A percentile compares a stretch with the other conserved stretches of the same genome.
Conservation (phyloP, 2,329 filamentous ascomycete genomes). For the Penicillium sp. region DNA sequence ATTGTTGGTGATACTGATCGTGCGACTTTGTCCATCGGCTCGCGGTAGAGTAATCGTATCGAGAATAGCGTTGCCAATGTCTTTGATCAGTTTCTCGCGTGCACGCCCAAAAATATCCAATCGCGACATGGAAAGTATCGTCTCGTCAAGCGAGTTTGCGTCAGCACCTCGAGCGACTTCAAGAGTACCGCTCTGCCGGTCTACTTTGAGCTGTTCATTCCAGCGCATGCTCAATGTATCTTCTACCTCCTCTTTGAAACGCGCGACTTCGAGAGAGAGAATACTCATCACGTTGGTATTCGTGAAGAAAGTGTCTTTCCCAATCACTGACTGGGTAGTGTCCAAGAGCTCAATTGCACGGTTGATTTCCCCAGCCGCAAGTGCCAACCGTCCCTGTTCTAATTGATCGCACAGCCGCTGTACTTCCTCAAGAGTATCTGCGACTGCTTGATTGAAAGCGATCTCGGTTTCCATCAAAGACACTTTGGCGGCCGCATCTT, state of each 20-base stretch:
- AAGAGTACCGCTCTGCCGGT: constrained; percentile 51
- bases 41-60: constrained; percentile 28
- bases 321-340: constrained; percentile 33
- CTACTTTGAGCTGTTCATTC: constrained; percentile 60
- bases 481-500: constrained; percentile 54
- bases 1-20: constrained; percentile 23
- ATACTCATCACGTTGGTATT: constrained; percentile 45
- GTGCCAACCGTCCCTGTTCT: constrained; percentile 42
- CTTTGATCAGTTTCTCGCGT: constrained; percentile 29
- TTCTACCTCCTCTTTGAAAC: constrained; percentile 61
- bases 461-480: constrained; percentile 54
- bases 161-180: constrained; percentile 50
- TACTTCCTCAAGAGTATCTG: constrained; percentile 46
- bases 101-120: constrained; percentile 28
- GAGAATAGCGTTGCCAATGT: constrained; percentile 27
- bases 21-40: constrained; percentile 20
- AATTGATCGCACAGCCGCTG: constrained; percentile 46
- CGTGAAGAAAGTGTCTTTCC: constrained; percentile 23
- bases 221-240: constrained; percentile 65
- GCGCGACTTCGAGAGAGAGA: constrained; percentile 58
- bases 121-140: constrained; percentile 27
- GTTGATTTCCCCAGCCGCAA: constrained; percentile 41
- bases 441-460: constrained; percentile 52
- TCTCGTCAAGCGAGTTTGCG: constrained; percentile 25
- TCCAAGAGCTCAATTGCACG: constrained; percentile 46